Percentiles rank a stretch among this genome's conserved stretches.
Conservation (phyloP, 208 protist genomes). For the Wallacemonas sp. region DNA sequence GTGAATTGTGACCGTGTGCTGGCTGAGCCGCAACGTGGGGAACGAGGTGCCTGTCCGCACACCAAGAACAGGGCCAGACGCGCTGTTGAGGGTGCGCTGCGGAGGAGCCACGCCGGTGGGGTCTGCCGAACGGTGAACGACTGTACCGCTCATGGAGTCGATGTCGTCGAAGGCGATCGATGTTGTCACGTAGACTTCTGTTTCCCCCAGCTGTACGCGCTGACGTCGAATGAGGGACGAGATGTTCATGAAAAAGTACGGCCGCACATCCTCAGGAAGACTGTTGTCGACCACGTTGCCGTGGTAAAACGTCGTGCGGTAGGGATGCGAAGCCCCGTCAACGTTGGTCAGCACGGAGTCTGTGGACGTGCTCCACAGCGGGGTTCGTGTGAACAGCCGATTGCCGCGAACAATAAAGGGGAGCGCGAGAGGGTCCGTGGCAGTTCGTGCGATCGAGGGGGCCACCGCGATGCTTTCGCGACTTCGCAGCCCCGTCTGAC, state of each 20-base stretch:
- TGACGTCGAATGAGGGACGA: conserved; percentile 62
- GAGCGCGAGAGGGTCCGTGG: conserved; percentile 53
- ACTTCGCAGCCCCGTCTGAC: conserved; percentile 30
- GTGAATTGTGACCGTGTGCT: conserved; percentile 59
- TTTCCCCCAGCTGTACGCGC: conserved; percentile 33
- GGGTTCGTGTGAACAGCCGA: conserved; percentile 52
- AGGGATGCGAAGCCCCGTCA: neutral
- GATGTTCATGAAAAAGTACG: conserved; percentile 71
- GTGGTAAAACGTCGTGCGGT: neutral
- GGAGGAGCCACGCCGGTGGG: too few species aligned
- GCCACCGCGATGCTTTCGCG: conserved; percentile 20
- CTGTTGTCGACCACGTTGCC: neutral
- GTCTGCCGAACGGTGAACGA: conserved; percentile 6
- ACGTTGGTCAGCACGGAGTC: neutral
- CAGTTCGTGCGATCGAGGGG: conserved; percentile 15
- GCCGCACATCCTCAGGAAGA: conserved; percentile 12
- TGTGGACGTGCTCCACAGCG: conserved; percentile 6
- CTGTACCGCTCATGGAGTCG: conserved; percentile 33
- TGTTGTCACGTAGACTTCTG: conserved; percentile 70
- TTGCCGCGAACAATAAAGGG: conserved; percentile 67
- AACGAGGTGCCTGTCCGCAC: neutral
- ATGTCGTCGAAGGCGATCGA: conserved; percentile 50
- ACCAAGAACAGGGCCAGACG: neutral
- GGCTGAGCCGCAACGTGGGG: conserved; percentile 44
- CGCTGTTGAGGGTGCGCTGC: too few species aligned